Base-by-base conservation (phyloP, 805 yeast genomes). In the Candida cerambycidarum region DNA sequence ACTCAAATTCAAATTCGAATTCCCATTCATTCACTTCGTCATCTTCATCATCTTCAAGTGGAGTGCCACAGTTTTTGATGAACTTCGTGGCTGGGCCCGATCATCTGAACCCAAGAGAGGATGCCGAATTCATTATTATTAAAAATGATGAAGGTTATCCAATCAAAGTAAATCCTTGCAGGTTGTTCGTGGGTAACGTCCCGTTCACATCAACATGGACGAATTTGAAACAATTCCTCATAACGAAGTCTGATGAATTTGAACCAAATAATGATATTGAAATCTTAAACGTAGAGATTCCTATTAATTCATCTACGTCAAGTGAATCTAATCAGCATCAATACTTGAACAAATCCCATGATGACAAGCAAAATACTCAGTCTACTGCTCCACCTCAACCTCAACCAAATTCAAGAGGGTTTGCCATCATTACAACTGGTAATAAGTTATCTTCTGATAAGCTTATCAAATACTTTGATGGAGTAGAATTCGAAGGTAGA, bases 381-480 rank as follows among this genome's bases (percentile, higher is more conserved):
- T n/a, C 29, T 7, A 25, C 33, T 16, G 15, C 17, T 12, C 29
- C 29, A 7, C 29, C 29, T 7, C 29, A 27, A 15, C 17, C 27
- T 13, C 36, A 32, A 19, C 17, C 16, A 13, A 21, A 32, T 24
- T 43, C 47, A 17, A 74, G 80, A 52, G 89, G 89, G 1, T 83
- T 79, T 64, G 89, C 88, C 1, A 73, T 83, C 37, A 85, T 80
- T 1, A 68, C 75, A 3, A 80, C 79, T 17, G 67, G 67, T 1
- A 58, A 69, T 29, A 69, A 65, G 24, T 66, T 59, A 7, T 77
- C 76, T 27, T 78, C 85, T 3, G 63, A 63, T 3, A 63, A 63
- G 31, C 69, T 81, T 12, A 80, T 83, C 33, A 61, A 65, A 18
- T 43, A 56, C 31, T 78, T 82, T 51, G 76, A 83, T 54, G 78